Evolutionary conservation across 2,329 filamentous ascomycete genomes (phyloP).

Genomic region (Thielaviopsis punctulata): DNA sequence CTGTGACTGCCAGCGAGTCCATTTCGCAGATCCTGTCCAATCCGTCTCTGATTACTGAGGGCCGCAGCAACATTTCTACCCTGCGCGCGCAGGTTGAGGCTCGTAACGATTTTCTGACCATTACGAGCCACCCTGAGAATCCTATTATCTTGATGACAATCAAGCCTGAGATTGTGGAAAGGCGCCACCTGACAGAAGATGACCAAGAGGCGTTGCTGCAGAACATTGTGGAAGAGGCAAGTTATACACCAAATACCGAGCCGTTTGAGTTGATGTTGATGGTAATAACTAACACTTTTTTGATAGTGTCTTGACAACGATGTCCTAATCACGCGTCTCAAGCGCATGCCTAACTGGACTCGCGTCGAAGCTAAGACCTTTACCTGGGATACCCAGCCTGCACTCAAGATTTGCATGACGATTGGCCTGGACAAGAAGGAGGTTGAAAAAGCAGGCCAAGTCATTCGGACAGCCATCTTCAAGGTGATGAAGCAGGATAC

Average conservation of each 20-base stretch:
- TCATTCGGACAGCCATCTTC: constrained; percentile 80
- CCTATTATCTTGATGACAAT: constrained; percentile 71
- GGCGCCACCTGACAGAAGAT: constrained; percentile 46
- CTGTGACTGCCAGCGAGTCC: constrained; percentile 89
- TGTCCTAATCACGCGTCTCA: constrained; percentile 75
- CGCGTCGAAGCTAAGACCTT: constrained; percentile 51
- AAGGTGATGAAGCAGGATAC: constrained; percentile 58
- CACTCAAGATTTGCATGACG: constrained; percentile 82
- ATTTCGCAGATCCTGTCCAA: constrained; percentile 72
- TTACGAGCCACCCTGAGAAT: constrained; percentile 68
- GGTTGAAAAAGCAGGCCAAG: constrained; percentile 79
- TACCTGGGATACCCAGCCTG: constrained; percentile 54
- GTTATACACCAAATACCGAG: no score
- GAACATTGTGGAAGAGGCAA: constrained; percentile 91
- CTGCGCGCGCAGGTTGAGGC: constrained; percentile 83
- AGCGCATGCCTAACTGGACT: constrained; percentile 51
- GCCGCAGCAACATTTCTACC: constrained; percentile 71
- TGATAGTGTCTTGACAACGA: constrained; percentile 64
- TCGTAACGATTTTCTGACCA: constrained; percentile 79
- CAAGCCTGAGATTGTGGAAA: constrained; percentile 64
- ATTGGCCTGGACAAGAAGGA: constrained; percentile 83
- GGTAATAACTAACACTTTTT: neutral
- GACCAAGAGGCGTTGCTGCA: constrained; percentile 77
- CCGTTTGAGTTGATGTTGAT: neutral
- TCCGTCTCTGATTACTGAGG: constrained; percentile 60